These are phyloP conservation scores for Malbranchea zuffiana DNA, from an alignment of 2,329 filamentous ascomycete genomes.

Conservation along the genomic window DNA sequence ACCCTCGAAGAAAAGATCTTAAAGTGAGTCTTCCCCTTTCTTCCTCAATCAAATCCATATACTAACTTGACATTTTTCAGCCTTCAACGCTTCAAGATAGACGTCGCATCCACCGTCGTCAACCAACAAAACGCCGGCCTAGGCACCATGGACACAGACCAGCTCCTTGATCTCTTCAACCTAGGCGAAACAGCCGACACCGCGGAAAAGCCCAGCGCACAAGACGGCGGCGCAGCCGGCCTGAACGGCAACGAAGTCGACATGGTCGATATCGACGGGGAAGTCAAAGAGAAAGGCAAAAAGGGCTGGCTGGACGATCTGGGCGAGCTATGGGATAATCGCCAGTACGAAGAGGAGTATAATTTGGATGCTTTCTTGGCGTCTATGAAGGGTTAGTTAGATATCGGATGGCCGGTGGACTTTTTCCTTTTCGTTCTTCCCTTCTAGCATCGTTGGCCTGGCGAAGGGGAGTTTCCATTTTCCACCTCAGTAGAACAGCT, in stretches of 20 bases:
- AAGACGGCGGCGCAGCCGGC: constrained; percentile 53
- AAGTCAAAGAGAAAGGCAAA: constrained; percentile 88
- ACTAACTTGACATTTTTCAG: constrained; percentile 34
- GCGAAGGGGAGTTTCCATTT: too few species aligned
- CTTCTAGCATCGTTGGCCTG: too few species aligned
- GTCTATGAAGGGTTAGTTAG: constrained; percentile 68
- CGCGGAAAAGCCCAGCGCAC: constrained; percentile 50
- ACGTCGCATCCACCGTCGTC: constrained; percentile 93
- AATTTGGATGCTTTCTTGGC: constrained; percentile 91
- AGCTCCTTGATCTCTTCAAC: constrained; percentile 94
- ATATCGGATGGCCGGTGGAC: too few species aligned
- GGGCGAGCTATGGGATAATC: constrained; percentile 93
- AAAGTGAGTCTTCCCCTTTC: constrained; percentile 42
- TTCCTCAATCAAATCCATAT: neutral
- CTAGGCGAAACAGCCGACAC: constrained; percentile 57
- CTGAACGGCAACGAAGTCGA: constrained; percentile 50
- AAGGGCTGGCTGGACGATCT: constrained; percentile 93
- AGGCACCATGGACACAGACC: constrained; percentile 93
- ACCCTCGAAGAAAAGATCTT: constrained; percentile 98
- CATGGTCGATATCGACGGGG: constrained; percentile 86
- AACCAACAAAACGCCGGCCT: constrained; percentile 97
- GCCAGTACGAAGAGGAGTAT: constrained; percentile 96
- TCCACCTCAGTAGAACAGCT: too few species aligned
- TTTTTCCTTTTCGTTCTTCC: too few species aligned
- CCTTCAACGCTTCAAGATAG: constrained; percentile 98